Evolutionary conservation across 805 yeast genomes (phyloP).

Genomic region (Torulaspora gathmanii): DNA sequence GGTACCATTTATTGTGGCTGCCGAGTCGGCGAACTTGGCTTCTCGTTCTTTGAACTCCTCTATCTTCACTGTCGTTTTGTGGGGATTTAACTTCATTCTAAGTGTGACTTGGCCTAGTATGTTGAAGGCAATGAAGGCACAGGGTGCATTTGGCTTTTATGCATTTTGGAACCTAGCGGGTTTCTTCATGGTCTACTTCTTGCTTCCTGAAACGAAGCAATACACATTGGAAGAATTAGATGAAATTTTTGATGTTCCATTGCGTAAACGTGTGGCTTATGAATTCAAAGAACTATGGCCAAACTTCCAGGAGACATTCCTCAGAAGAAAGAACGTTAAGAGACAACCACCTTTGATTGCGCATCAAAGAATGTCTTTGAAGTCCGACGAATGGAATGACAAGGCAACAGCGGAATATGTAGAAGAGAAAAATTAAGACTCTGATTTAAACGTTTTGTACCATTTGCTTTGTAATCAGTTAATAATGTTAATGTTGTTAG

Average conservation of each 20-base stretch:
- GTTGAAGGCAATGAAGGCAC: slow-evolving; percentile 59
- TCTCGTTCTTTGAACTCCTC: slow-evolving; percentile 80
- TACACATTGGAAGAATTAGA: slow-evolving; percentile 68
- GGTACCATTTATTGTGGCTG: slow-evolving; percentile 83
- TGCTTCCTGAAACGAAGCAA: slow-evolving; percentile 64
- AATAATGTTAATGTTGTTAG: neutral
- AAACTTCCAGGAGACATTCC: slow-evolving; percentile 44
- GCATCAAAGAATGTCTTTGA: slow-evolving; percentile 56
- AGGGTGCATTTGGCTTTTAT: slow-evolving; percentile 85
- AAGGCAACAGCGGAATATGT: slow-evolving; percentile 50
- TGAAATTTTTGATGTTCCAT: slow-evolving; percentile 61
- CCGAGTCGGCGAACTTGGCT: slow-evolving; percentile 77
- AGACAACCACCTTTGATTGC: slow-evolving; percentile 54
- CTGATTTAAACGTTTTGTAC: slow-evolving; percentile 4
- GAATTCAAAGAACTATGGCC: slow-evolving; percentile 41
- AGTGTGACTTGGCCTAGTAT: slow-evolving; percentile 80
- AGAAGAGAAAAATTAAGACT: slow-evolving; percentile 32
- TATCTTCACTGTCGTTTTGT: slow-evolving; percentile 66
- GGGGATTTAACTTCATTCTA: slow-evolving; percentile 67
- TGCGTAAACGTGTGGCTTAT: slow-evolving; percentile 49
- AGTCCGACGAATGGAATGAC: slow-evolving; percentile 59
- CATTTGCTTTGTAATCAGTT: neutral
- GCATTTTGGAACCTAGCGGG: slow-evolving; percentile 80
- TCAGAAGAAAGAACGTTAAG: slow-evolving; percentile 43
- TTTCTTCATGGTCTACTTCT: slow-evolving; percentile 63